phyloP scores from a whole-genome alignment of 2,329 filamentous ascomycete species.

The Epichloe brachyelytri region DNA sequence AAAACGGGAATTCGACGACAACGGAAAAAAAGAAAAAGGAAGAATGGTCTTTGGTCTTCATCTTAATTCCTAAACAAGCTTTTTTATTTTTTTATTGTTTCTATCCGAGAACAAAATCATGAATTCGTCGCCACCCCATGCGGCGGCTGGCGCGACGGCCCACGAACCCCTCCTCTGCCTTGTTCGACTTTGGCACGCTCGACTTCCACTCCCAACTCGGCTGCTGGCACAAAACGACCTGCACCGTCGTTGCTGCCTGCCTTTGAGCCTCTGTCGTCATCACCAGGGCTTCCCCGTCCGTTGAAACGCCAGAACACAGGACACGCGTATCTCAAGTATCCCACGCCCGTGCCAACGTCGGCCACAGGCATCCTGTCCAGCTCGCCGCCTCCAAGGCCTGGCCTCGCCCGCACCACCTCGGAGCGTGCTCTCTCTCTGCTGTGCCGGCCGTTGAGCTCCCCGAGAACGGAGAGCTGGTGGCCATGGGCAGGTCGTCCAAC shows the following conservation, averaged over 20 bases:
- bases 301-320: slow-evolving; percentile 50
- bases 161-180: slow-evolving; percentile 23
- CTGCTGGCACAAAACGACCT: slow-evolving; percentile 44
- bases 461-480: slow-evolving; percentile 65
- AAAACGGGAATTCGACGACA: slow-evolving; percentile 4
- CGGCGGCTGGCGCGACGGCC: not conserved
- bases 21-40: not conserved
- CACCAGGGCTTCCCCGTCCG: slow-evolving; percentile 56
- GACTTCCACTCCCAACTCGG: not conserved
- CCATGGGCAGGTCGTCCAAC: slow-evolving; percentile 88
- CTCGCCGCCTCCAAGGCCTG: slow-evolving; percentile 51
- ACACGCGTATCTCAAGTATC: slow-evolving; percentile 55
- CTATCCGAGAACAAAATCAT: slow-evolving; percentile 12
- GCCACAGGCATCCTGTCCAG: slow-evolving; percentile 84
- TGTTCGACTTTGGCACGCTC: slow-evolving; percentile 2
- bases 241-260: slow-evolving; percentile 60
- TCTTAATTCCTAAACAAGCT: not conserved
- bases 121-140: slow-evolving; percentile 26
- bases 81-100: not conserved
- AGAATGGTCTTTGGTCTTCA: not conserved
- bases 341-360: slow-evolving; percentile 86
- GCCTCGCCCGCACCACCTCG: slow-evolving; percentile 46
- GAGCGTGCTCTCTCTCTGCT: slow-evolving; percentile 69
- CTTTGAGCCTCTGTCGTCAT: slow-evolving; percentile 70
- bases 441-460: slow-evolving; percentile 74